These are phyloP conservation scores for Hibiscus mutabilis DNA, from an alignment of 345 rosid genomes.

Conservation along the genomic window DNA sequence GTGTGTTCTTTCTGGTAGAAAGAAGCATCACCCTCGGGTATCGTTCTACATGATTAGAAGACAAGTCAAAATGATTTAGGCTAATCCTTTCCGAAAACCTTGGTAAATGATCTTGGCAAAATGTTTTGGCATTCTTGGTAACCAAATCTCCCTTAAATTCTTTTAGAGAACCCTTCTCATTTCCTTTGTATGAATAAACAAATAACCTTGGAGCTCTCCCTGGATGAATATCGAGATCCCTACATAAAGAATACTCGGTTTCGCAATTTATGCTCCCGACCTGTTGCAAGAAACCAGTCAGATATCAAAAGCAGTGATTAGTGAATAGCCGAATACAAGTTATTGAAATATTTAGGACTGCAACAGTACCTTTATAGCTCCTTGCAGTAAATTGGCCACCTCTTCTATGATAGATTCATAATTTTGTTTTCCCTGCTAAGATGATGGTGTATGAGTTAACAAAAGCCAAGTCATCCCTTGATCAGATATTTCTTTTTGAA, in stretches of 20 bases:
- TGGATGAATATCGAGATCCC: conserved; percentile 50
- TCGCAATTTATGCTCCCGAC: conserved; percentile 78
- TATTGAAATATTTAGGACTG: not conserved
- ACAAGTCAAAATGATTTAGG: conserved; percentile 33
- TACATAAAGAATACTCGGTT: conserved; percentile 62
- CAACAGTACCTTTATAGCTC: conserved; percentile 69
- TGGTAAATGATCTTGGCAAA: conserved; percentile 79
- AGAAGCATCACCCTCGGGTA: conserved; percentile 66
- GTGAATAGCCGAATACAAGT: not conserved
- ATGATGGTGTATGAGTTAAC: conserved; percentile 46
- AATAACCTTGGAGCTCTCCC: conserved; percentile 54
- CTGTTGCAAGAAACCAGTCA: conserved; percentile 24
- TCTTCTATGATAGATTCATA: conserved; percentile 56
- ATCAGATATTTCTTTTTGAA: conserved; percentile 55
- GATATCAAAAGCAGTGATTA: not conserved
- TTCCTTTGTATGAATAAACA: conserved; percentile 53
- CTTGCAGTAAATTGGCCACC: conserved; percentile 55
- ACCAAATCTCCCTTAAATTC: conserved; percentile 64
- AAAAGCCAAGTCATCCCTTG: conserved; percentile 92
- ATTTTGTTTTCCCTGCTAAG: conserved; percentile 36
- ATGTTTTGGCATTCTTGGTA: conserved; percentile 46
- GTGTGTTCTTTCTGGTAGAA: conserved; percentile 76
- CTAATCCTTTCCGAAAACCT: conserved; percentile 58
- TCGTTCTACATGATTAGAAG: conserved; percentile 25
- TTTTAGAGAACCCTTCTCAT: conserved; percentile 50